Conservation (phyloP, 1,284 basidiomycete genomes). For the Marasmius oreades region DNA sequence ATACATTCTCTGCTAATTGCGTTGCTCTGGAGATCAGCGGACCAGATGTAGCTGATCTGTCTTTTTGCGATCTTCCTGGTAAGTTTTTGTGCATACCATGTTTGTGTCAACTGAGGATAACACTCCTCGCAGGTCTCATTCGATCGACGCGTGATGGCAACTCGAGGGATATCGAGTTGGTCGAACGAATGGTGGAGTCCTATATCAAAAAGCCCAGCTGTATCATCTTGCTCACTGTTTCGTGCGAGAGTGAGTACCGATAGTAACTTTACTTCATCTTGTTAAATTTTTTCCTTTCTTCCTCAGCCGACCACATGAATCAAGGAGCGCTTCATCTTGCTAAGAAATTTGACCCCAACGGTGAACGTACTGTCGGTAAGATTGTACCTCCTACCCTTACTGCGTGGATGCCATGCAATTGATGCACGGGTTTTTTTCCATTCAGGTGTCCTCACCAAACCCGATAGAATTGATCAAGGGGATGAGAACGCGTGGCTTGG, state of each 20-base stretch:
- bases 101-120: not conserved
- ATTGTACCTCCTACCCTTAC: not conserved
- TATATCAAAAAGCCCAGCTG: conserved; percentile 65
- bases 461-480: conserved; percentile 64
- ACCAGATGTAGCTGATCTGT: conserved; percentile 63
- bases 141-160: conserved; percentile 51
- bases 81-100: conserved; percentile 7
- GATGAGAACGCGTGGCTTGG: conserved; percentile 60
- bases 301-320: conserved; percentile 75
- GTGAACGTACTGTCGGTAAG: conserved; percentile 67
- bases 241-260: conserved; percentile 61
- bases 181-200: conserved; percentile 53
- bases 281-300: not conserved
- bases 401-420: not conserved
- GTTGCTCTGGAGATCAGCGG: conserved; percentile 69
- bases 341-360: conserved; percentile 51
- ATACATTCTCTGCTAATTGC: conserved; percentile 55
- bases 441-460: conserved; percentile 78
- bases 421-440: not conserved
- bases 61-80: conserved; percentile 71
- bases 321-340: conserved; percentile 63
- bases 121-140: conserved; percentile 52
- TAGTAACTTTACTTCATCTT: not conserved
- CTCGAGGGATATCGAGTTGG: conserved; percentile 54
- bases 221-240: conserved; percentile 65